Conservation (phyloP, 768 basidiomycete genomes). For the Lentinus tigrinus region DNA sequence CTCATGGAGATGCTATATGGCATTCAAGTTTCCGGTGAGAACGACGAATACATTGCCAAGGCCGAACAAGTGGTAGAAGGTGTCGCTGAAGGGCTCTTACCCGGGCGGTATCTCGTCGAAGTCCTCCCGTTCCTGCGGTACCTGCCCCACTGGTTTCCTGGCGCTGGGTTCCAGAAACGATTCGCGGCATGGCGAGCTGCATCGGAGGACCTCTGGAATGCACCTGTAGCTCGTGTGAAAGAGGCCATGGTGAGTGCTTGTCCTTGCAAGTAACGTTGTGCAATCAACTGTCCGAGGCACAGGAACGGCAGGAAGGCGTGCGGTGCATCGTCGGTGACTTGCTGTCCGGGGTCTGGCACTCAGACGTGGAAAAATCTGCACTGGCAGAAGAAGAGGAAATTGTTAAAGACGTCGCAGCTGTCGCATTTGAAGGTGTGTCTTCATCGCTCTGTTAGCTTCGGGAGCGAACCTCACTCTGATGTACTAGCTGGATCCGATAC, state of each 20-base stretch:
- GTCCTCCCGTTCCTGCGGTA: constrained; percentile 3
- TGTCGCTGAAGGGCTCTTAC: not conserved
- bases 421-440: not conserved
- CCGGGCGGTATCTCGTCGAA: not conserved
- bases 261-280: not conserved
- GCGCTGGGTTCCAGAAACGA: constrained; percentile 7
- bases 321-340: not conserved
- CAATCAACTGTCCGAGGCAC: not conserved
- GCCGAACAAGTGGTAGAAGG: not conserved
- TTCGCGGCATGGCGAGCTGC: not conserved
- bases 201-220: not conserved
- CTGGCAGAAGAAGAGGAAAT: not conserved
- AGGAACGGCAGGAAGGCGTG: not conserved
- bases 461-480: too few species aligned
- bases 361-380: not conserved
- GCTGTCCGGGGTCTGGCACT: not conserved
- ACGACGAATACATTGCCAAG: constrained; percentile 23
- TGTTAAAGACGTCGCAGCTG: not conserved
- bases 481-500: not conserved
- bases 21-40: constrained; percentile 21
- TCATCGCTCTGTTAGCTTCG: not conserved
- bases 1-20: constrained; percentile 30
- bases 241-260: not conserved
- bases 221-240: not conserved
- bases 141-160: constrained; percentile 5